Percentiles rank a stretch among this genome's conserved stretches.
These are phyloP conservation scores for Mucor racemosus DNA, from an alignment of 371 early-diverging fungal genomes.

Conservation along the genomic window DNA sequence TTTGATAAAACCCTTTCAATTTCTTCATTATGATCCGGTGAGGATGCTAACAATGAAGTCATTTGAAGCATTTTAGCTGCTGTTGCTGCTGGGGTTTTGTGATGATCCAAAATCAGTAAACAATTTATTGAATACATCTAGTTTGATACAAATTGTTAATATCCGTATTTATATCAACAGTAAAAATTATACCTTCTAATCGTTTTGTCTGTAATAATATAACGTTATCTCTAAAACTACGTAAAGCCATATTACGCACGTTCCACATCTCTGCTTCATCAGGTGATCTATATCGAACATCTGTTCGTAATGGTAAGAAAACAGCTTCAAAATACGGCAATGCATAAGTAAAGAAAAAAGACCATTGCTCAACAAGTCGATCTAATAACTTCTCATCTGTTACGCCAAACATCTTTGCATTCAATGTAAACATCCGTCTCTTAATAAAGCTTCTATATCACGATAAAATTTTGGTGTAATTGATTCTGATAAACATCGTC, in stretches of 20 bases:
- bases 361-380: conserved; percentile 84
- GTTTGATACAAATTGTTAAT: neutral
- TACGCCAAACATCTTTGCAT: conserved; percentile 72
- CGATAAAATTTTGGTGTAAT: conserved; percentile 50
- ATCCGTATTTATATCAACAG: no score
- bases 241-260: conserved; percentile 69
- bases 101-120: conserved; percentile 73
- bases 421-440: conserved; percentile 78
- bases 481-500: conserved; percentile 65
- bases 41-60: conserved; percentile 70
- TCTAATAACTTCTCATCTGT: conserved; percentile 74
- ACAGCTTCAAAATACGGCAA: conserved; percentile 87
- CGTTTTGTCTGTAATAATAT: conserved; percentile 70
- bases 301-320: conserved; percentile 76
- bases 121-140: conserved; percentile 71
- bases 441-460: conserved; percentile 67
- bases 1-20: conserved; percentile 62
- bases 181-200: conserved; percentile 61
- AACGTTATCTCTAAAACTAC: conserved; percentile 74
- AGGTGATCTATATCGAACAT: conserved; percentile 46
- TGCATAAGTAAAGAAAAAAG: conserved; percentile 82
- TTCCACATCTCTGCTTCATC: conserved; percentile 60
- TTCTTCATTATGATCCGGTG: conserved; percentile 59
- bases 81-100: conserved; percentile 70
- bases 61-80: conserved; percentile 80